phyloP scores from a whole-genome alignment of 108 stramenopile species.

The Tribonema minus region DNA sequence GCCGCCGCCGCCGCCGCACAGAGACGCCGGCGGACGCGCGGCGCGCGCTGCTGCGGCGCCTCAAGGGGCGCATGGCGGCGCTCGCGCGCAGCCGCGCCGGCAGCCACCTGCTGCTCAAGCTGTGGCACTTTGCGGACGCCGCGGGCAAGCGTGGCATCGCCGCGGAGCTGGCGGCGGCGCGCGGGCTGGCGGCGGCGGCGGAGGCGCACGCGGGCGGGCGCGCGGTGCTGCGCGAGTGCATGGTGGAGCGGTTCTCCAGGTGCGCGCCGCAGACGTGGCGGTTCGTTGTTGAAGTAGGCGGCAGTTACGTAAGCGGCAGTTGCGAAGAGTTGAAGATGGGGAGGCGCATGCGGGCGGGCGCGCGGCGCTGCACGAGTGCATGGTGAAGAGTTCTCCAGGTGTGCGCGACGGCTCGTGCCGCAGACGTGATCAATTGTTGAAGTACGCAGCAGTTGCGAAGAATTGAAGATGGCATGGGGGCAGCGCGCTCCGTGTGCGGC shows the following conservation, averaged over 20 bases:
- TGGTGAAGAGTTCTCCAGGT: constrained; percentile 24
- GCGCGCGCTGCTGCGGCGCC: constrained; percentile 6
- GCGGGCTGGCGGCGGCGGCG: constrained; percentile 10
- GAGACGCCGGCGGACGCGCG: constrained; percentile 26
- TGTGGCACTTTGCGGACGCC: constrained; percentile 18
- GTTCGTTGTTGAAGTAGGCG: no score
- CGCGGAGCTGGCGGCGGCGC: constrained; percentile 7
- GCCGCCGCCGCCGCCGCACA: no score
- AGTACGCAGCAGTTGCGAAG: no score
- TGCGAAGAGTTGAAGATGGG: no score
- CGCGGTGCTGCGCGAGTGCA: constrained; percentile 11
- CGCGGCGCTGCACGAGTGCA: constrained; percentile 8
- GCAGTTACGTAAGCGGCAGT: no score
- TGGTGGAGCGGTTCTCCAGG: constrained; percentile 29
- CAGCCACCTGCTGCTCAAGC: constrained; percentile 32
- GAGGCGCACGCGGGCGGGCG: constrained; percentile 11
- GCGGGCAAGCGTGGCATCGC: constrained; percentile 20
- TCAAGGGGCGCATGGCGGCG: constrained; percentile 24
- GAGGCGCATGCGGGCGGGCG: constrained; percentile 11
- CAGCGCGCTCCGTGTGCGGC: no score
- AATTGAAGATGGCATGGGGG: no score
- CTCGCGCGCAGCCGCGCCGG: constrained; percentile 32
- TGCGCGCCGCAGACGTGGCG: no score
- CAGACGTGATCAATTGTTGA: no score
- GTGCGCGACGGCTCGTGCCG: no score